Evolutionary conservation across 345 rosid genomes (phyloP).

Genomic region (Eucalyptus paniculata): DNA sequence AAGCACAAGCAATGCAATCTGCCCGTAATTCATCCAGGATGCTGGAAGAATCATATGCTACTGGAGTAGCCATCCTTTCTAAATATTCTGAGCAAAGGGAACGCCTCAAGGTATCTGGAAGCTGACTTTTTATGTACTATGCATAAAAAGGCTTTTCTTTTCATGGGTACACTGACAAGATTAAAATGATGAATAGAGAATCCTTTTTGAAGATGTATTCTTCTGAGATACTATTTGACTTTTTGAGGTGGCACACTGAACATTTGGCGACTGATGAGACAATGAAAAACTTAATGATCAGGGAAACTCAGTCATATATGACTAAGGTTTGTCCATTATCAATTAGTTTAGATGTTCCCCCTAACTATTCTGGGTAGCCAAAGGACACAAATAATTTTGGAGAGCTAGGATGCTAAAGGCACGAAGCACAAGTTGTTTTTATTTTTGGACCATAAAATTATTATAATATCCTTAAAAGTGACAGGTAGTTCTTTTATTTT

Average conservation of each 20-base stretch:
- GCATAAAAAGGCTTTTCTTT: neutral
- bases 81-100: constrained; percentile 91
- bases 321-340: neutral
- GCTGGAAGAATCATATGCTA: constrained; percentile 72
- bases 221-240: neutral
- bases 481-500: neutral
- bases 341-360: neutral
- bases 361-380: neutral
- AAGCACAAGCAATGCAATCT: constrained; percentile 84
- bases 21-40: constrained; percentile 73
- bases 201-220: neutral
- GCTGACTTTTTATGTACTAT: neutral
- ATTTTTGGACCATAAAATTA: neutral
- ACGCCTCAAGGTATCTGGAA: constrained; percentile 57
- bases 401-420: neutral
- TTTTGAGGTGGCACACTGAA: neutral
- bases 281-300: neutral
- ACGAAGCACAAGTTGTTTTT: neutral
- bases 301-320: neutral
- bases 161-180: neutral
- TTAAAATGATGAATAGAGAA: neutral
- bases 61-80: constrained; percentile 73
- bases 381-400: neutral
- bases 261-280: neutral
- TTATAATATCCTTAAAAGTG: neutral